Evolutionary conservation across 208 protist species (phyloP).

Genomic region (Trypanosoma rangeli): DNA sequence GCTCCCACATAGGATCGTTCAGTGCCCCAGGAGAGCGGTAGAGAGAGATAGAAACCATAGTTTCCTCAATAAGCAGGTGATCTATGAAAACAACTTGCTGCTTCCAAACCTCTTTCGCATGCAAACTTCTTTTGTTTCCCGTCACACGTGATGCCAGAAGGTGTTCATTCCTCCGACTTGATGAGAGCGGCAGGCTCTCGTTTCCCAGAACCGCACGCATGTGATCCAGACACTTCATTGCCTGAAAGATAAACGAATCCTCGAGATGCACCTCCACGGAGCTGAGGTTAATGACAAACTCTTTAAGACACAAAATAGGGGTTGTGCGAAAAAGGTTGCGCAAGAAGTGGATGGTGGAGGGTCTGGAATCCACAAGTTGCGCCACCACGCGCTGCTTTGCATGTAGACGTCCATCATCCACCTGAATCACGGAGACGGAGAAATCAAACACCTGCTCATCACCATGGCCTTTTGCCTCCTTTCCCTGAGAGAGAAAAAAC

Average conservation of each 20-base stretch:
- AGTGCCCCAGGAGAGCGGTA: slow-evolving; percentile 68
- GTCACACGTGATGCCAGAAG: background rate
- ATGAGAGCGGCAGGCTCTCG: background rate
- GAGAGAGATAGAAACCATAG: slow-evolving; percentile 72
- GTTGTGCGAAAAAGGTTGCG: slow-evolving; percentile 56
- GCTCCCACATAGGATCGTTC: slow-evolving; percentile 74
- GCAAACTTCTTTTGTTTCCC: background rate
- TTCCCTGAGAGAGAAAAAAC: slow-evolving; percentile 50
- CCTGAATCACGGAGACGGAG: slow-evolving; percentile 44
- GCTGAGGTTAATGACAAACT: slow-evolving; percentile 30
- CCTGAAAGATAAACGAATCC: slow-evolving; percentile 64
- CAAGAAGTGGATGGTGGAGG: slow-evolving; percentile 30
- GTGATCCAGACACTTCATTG: slow-evolving; percentile 39
- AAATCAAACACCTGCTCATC: slow-evolving; percentile 60
- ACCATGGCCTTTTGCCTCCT: slow-evolving; percentile 9
- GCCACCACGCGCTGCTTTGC: slow-evolving; percentile 66
- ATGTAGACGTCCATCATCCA: slow-evolving; percentile 66
- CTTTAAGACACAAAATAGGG: slow-evolving; percentile 60
- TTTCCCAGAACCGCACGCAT: slow-evolving; percentile 21
- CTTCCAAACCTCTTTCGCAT: slow-evolving; percentile 30
- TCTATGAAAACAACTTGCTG: slow-evolving; percentile 50
- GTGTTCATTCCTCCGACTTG: background rate
- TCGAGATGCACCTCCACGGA: slow-evolving; percentile 73
- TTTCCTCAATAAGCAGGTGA: slow-evolving; percentile 51
- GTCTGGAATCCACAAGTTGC: slow-evolving; percentile 44